Evolutionary conservation across 306 rosid species (phyloP).

Genomic region (Herpetospermum pedunculosum): DNA sequence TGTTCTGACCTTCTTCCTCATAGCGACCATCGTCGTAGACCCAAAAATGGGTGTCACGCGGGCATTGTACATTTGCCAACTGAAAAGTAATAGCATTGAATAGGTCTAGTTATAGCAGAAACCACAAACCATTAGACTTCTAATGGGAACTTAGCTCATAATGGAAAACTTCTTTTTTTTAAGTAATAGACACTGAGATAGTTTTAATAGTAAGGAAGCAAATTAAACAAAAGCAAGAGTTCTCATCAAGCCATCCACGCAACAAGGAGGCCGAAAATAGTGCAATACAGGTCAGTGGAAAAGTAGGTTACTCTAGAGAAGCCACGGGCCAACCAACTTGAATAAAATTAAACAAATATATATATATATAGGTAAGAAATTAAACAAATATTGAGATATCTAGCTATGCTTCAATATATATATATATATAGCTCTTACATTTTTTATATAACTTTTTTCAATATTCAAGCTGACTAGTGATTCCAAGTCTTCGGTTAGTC

Average conservation of each 20-base stretch:
- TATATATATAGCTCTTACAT: background rate
- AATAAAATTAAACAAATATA: no score
- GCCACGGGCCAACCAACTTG: background rate
- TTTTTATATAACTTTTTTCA: background rate
- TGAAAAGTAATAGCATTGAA: slow-evolving; percentile 25
- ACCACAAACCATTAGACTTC: background rate
- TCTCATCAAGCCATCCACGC: background rate
- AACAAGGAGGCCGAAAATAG: background rate
- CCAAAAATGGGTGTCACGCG: slow-evolving; percentile 99
- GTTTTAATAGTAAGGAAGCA: background rate
- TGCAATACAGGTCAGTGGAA: background rate
- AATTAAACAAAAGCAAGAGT: background rate
- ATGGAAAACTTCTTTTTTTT: background rate
- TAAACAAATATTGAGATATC: background rate
- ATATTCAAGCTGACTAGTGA: background rate
- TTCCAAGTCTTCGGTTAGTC: background rate
- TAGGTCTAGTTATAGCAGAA: background rate
- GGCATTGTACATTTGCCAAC: slow-evolving; percentile 98
- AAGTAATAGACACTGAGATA: background rate
- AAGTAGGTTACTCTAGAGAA: background rate
- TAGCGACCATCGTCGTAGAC: slow-evolving; percentile 98
- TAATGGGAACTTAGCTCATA: background rate
- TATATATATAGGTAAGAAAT: no score
- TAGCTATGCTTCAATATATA: background rate
- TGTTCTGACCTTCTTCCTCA: slow-evolving; percentile 99